These are phyloP conservation scores for Musa itinerans DNA, from an alignment of 176 grass and related monocot genomes.

Conservation along the genomic window DNA sequence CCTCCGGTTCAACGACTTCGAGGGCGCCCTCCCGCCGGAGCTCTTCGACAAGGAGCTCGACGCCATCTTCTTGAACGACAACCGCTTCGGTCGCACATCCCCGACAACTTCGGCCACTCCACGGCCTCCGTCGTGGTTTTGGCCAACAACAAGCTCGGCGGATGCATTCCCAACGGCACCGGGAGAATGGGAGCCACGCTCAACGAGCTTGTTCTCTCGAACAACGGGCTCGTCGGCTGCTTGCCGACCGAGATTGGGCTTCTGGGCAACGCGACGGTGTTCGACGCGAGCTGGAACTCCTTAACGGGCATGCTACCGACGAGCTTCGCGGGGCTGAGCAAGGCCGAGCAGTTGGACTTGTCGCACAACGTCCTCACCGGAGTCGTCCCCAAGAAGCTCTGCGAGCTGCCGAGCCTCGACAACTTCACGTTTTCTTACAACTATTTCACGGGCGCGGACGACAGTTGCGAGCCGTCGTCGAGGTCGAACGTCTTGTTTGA, in stretches of 20 bases:
- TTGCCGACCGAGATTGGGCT: conserved; percentile 21
- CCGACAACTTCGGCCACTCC: conserved; percentile 37
- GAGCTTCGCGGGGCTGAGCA: conserved; percentile 15
- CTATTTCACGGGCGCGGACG: conserved; percentile 22
- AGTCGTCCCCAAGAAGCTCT: conserved; percentile 7
- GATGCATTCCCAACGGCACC: conserved; percentile 31
- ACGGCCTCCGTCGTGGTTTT: conserved; percentile 31
- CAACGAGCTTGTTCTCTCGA: conserved; percentile 29
- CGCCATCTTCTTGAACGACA: conserved; percentile 37
- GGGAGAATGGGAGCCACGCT: conserved; percentile 19
- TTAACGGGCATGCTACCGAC: conserved; percentile 17
- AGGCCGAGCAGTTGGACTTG: conserved; percentile 24
- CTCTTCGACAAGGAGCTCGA: conserved; percentile 41
- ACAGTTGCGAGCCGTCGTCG: conserved; percentile 11
- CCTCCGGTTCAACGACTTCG: conserved; percentile 35
- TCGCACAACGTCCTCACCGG: conserved; percentile 34
- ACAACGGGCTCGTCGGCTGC: conserved; percentile 29
- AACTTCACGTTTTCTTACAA: conserved; percentile 40
- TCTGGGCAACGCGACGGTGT: conserved; percentile 19
- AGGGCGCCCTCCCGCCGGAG: conserved; percentile 27
- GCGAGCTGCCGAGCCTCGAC: conserved; percentile 17
- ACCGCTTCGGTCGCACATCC: conserved; percentile 29
- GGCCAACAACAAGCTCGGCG: conserved; percentile 35
- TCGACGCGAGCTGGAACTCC: conserved; percentile 26
- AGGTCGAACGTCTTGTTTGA: conserved; percentile 15